These are phyloP conservation scores for Abrus pulchellus DNA, from an alignment of 306 rosid species.

Conservation along the genomic window DNA sequence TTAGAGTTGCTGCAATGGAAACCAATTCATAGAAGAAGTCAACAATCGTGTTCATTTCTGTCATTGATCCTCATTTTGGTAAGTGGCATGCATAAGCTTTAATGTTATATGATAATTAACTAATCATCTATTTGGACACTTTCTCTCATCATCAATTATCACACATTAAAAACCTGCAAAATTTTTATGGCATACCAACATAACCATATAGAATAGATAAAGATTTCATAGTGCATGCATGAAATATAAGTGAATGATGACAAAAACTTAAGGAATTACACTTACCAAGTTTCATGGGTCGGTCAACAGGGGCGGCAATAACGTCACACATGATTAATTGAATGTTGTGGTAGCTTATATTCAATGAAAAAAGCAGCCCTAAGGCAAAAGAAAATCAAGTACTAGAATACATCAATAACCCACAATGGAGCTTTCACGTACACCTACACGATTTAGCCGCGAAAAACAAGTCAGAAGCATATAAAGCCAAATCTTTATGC, in stretches of 20 bases:
- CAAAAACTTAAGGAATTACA: neutral
- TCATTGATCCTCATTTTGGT: neutral
- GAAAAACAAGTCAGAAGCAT: constrained; percentile 38
- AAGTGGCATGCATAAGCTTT: neutral
- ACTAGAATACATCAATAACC: constrained; percentile 54
- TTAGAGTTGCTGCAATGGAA: constrained; percentile 3
- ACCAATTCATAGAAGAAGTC: neutral
- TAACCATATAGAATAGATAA: neutral
- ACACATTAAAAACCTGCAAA: constrained; percentile 6
- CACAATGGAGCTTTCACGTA: constrained; percentile 50
- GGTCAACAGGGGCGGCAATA: constrained; percentile 61
- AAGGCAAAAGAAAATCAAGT: constrained; percentile 57
- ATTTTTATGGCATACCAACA: neutral
- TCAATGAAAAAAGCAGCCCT: constrained; percentile 41
- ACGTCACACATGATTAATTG: constrained; percentile 70
- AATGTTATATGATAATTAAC: too few relatives aligned
- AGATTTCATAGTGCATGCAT: constrained; percentile 2
- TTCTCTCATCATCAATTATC: constrained; percentile 10
- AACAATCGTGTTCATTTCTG: neutral
- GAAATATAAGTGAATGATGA: neutral
- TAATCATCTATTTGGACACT: neutral
- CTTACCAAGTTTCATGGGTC: constrained; percentile 55
- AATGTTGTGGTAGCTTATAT: constrained; percentile 49
- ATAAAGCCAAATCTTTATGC: neutral
- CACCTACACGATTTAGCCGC: constrained; percentile 46